Evolutionary conservation across 1,284 basidiomycete species (phyloP).

Genomic region (Trichosporon faecale): DNA sequence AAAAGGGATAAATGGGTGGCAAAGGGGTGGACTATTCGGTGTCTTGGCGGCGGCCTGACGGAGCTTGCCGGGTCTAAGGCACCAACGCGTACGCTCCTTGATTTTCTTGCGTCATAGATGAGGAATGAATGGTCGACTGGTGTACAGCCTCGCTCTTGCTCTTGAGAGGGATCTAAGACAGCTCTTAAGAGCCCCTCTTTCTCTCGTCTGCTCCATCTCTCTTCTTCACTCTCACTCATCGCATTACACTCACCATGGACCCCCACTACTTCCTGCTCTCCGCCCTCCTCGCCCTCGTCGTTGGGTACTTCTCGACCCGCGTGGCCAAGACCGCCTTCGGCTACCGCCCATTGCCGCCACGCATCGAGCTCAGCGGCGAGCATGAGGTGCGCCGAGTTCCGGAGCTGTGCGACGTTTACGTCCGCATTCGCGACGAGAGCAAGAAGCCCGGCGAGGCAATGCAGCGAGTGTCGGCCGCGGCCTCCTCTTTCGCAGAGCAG

Average conservation of each 20-base stretch:
- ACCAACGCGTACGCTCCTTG: neutral
- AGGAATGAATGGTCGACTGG: neutral
- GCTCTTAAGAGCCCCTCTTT: neutral
- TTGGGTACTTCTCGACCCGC: neutral
- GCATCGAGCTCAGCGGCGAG: neutral
- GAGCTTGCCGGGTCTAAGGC: neutral
- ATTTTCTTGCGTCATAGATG: neutral
- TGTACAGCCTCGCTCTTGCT: neutral
- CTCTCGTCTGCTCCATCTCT: neutral
- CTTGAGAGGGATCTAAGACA: neutral
- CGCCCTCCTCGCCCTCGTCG: neutral
- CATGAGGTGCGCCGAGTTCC: neutral
- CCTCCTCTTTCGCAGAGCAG: neutral
- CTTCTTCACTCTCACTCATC: neutral
- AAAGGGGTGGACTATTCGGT: neutral
- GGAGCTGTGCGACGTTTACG: neutral
- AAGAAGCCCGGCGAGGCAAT: neutral
- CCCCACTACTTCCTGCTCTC: neutral
- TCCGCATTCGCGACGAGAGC: neutral
- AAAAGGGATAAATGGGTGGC: neutral
- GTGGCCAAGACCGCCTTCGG: neutral
- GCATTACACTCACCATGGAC: neutral
- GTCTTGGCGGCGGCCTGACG: neutral
- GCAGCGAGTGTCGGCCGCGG: neutral
- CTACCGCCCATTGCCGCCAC: neutral